phyloP scores from a whole-genome alignment of 305 asterid genomes.

The Coffea humblotiana region DNA sequence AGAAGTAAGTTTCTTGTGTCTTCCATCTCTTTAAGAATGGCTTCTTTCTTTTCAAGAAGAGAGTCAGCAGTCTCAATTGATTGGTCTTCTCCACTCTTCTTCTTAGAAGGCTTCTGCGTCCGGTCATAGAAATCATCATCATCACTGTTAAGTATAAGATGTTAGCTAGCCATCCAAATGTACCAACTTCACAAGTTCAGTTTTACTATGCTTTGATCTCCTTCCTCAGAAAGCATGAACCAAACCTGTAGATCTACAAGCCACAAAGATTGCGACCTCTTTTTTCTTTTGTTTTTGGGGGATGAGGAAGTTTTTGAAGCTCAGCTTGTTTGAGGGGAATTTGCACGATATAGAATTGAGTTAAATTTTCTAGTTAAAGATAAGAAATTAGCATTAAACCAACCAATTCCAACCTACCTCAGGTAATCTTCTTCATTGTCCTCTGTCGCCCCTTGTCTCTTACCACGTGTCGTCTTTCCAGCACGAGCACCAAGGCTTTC shows the following conservation, averaged over 20 bases:
- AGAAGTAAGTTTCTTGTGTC: slow-evolving; percentile 54
- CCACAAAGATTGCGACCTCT: not conserved
- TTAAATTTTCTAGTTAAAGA: not conserved
- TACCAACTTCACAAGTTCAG: not conserved
- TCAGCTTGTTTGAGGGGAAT: not conserved
- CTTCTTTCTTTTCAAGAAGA: slow-evolving; percentile 89
- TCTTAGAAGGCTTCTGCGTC: slow-evolving; percentile 61
- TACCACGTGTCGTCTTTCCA: slow-evolving; percentile 60
- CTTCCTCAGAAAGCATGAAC: not conserved
- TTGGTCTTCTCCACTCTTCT: slow-evolving; percentile 59
- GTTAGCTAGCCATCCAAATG: not conserved
- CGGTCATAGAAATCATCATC: slow-evolving; percentile 97
- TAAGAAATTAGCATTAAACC: not conserved
- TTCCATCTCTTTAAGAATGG: slow-evolving; percentile 58
- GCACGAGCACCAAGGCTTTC: slow-evolving; percentile 92
- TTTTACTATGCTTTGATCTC: not conserved
- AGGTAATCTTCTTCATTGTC: slow-evolving; percentile 66
- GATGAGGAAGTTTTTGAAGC: too few species aligned
- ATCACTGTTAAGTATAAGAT: slow-evolving; percentile 52
- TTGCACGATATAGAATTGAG: not conserved
- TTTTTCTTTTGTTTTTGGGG: not conserved
- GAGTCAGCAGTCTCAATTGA: slow-evolving; percentile 95
- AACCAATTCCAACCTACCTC: slow-evolving; percentile 44
- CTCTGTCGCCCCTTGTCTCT: slow-evolving; percentile 57
- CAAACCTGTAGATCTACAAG: not conserved